Base-by-base conservation (phyloP, 1,284 basidiomycete species). In the Dichomitus squalens region DNA sequence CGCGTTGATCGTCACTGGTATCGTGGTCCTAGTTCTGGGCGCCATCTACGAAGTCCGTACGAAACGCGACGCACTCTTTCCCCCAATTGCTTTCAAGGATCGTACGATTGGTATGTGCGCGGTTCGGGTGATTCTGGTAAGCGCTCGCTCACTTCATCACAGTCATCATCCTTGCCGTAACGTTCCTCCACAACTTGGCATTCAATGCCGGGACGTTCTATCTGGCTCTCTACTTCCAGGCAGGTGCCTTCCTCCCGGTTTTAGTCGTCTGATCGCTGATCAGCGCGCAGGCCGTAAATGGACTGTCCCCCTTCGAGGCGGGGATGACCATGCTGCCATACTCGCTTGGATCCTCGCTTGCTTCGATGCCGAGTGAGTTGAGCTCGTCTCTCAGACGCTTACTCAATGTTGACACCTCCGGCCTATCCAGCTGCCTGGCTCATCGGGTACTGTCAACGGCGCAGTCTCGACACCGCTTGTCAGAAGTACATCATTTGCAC, bases 181-280 rank as follows among this genome's bases (percentile, higher is more conserved):
- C 83, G 27, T 90, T 92, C 73, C 77, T 92, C 58, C 91, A 93
- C 69, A 90, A 90, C 68, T 80, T 92, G 63, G 84, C 84, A 18
- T 93, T 92, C 73, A 92, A 83, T 62, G 82, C 90, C 34, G 90
- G 89, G 41, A 93, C 90, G 6, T 93, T 88, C 72, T 93, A 91
- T 73, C 81, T 93, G 43, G 87, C 89, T 0, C 72, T 92, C 27
- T 92, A 85, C 70, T 92, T 83, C 71, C 90, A 93, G 80, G 90
- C 89, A 58, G 46, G 75, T 52, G 27, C 29, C 47, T 57, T 49
- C 35, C 31, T 53, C 35, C 29, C 44, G 46, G 47, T 23, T 8
- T 21, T 41, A 51, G 38, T 48, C 51, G 57, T 52, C 55, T 55
- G 49, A 59, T 61, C 55, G 58, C 51, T 60, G 52, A 60, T 59